Percentiles rank a stretch among this genome's conserved stretches.
phyloP scores from a whole-genome alignment of 345 rosid genomes.

The Arabidopsis suecica region DNA sequence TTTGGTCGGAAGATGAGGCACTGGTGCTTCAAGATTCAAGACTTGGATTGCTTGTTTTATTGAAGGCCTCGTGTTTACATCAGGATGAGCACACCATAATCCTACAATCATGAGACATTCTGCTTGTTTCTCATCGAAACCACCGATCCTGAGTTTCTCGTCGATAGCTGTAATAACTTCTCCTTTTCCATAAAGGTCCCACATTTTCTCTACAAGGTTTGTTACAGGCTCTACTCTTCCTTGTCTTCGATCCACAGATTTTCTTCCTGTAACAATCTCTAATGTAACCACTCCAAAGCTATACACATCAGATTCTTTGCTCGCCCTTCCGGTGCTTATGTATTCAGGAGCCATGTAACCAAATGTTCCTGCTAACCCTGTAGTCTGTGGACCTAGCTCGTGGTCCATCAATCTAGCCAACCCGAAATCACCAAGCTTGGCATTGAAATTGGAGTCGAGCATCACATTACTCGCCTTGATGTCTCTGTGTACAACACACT shows the following conservation, averaged over 20 bases:
- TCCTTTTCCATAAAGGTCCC: slow-evolving; percentile 53
- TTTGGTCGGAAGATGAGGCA: slow-evolving; percentile 55
- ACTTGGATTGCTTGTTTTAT: slow-evolving; percentile 62
- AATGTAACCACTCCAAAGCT: slow-evolving; percentile 57
- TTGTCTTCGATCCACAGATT: slow-evolving; percentile 42
- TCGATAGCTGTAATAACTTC: slow-evolving; percentile 48
- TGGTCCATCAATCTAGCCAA: slow-evolving; percentile 63
- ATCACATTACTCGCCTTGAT: slow-evolving; percentile 70
- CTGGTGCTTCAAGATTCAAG: slow-evolving; percentile 48
- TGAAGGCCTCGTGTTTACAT: slow-evolving; percentile 51
- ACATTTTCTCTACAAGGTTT: slow-evolving; percentile 58
- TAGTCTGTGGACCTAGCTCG: slow-evolving; percentile 51
- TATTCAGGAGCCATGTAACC: slow-evolving; percentile 68
- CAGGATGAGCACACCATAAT: slow-evolving; percentile 71
- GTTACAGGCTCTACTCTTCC: slow-evolving; percentile 27
- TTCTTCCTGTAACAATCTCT: slow-evolving; percentile 54
- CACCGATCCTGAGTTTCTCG: slow-evolving; percentile 36
- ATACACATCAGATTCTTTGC: slow-evolving; percentile 57
- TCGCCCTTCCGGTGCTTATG: slow-evolving; percentile 53
- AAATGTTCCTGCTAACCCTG: slow-evolving; percentile 57
- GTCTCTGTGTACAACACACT: slow-evolving; percentile 66
- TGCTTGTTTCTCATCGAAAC: slow-evolving; percentile 49
- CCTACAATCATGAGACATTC: slow-evolving; percentile 58
- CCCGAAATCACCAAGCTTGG: slow-evolving; percentile 72
- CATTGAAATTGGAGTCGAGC: slow-evolving; percentile 62